Conservation (phyloP, 352 stramenopile genomes). For the Phytophthora pisi region DNA sequence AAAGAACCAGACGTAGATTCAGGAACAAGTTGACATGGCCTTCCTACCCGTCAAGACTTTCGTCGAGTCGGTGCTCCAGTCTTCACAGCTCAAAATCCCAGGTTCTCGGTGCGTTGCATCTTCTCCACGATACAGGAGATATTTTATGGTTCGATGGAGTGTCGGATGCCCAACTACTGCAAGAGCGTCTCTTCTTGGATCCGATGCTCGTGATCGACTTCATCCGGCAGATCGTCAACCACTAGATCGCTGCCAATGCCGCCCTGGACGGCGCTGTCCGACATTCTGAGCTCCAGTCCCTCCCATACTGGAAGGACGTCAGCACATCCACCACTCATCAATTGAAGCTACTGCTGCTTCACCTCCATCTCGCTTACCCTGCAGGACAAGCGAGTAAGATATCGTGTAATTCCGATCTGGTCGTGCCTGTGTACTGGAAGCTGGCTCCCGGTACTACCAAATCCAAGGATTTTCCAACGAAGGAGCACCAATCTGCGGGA, state of each 20-base stretch:
- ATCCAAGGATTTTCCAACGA: not conserved
- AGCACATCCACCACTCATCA: not conserved
- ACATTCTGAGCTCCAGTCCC: not conserved
- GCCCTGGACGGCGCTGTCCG: not conserved
- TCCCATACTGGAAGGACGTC: not conserved
- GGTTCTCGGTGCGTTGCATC: not conserved
- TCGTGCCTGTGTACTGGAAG: not conserved
- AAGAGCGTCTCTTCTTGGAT: slow-evolving; percentile 8
- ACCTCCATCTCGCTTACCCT: not conserved
- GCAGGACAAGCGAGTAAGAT: not conserved
- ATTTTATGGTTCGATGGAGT: not conserved
- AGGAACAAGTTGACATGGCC: not conserved
- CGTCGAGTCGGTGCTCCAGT: not conserved
- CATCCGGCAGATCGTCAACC: slow-evolving; percentile 19
- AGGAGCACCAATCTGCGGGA: not conserved
- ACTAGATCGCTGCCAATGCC: slow-evolving; percentile 4
- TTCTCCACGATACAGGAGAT: not conserved
- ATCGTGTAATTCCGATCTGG: not conserved
- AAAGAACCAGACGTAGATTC: not conserved
- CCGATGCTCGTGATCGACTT: slow-evolving; percentile 16
- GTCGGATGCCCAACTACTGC: not conserved
- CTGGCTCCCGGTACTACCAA: not conserved
- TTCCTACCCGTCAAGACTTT: not conserved
- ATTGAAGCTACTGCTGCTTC: not conserved
- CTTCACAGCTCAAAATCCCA: not conserved